Evolutionary conservation across 2,329 filamentous ascomycete genomes (phyloP), one percentile per base, ranked within the genome.

Genomic region (Fusarium drepaniforme): DNA sequence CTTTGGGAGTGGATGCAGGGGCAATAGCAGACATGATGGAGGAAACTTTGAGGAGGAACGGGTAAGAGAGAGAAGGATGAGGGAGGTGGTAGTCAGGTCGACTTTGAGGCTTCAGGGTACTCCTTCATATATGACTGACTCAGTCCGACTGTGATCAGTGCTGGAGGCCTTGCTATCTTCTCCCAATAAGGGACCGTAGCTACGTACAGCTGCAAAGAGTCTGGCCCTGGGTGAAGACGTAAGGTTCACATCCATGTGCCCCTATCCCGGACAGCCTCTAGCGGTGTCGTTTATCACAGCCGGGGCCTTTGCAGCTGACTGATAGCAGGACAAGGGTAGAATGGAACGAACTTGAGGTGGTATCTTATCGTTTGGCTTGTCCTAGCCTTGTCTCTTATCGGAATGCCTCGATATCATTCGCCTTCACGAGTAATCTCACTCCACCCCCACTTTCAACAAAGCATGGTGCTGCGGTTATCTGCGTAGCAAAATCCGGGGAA

Each of bases 111-210:
- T 53, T 33, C 49, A 53, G 49, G 49, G 25, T 18, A 5, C 49
- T n/a, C 49, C 49, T 53, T 53, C 49, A 53, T 53, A 53, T 53
- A 53, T 53, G 49, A 53, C 49, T 53, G 49, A 33, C 49, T 53
- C 49, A 28, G 49, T 33, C 49, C 8, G 49, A 4, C 16, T 5
- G 25, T 53, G 49, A 53, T 53, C 49, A 53, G 18, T 53, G 49
- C 49, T 53, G 49, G 12, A 30, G 49, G 49, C 16, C 49, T 53
- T 53, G 49, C 16, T 53, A 53, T 53, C 49, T 53, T 53, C 0
- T 5, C 25, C 5, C 49, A 53, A 53, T 11, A 53, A 53, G 49
- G 49, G 49, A 53, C 25, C 49, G 49, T 53, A 53, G 49, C 28
- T 33, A 53, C 49, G 18, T 33, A 33, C 25, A 53, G 16, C 49